Evolutionary conservation across 495 filamentous ascomycete genomes (phyloP), one percentile per base, ranked within the genome.

Genomic region (Annulohypoxylon maeteangense): DNA sequence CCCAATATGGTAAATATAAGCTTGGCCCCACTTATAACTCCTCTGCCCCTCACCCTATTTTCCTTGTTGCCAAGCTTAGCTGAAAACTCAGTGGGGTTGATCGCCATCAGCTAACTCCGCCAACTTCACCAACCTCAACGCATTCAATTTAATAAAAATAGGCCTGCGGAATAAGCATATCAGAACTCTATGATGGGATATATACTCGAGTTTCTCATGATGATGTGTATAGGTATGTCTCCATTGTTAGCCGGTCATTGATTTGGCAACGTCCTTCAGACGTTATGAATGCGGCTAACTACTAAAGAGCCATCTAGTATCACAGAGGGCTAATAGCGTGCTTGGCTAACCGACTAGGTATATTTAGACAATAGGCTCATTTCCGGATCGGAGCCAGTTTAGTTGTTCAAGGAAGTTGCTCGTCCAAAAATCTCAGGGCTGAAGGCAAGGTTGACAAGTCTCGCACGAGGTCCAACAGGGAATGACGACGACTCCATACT

Each of bases 1-100:
- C 55, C 55, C 22, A 42, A 58, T 58, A 16, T 23, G 27, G 50
- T n/a, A 54, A 16, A 3, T 54, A 20, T 54, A 54, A 29, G 50
- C 50, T 22, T 34, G n/a, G 16, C 20, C 16, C 27, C 27, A 20
- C 27, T 34, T 51, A 14, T 51, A 31, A 16, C n/a, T 32, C 29
- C 7, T 11, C 7, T n/a, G 3, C 27, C 8, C 23, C 23, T 1
- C 23, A 4, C 23, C 22, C 12, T n/a, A 29, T 51, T 25, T 6
- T 25, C 10, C 8, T 11, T 32, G 34, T 32, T 56, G 68, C 62
- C 56, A 71, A 71, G 68, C 55, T 47, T 31, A 66, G 62, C 68
- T 71, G 68, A 71, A 65, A 56, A 14, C n/a, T 27, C 10, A 40
- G 32, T 25, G 34, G 22, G 18, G 22, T 38, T n/a, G 29, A 56